phyloP scores from a whole-genome alignment of 169 alveolate species.

The Pseudocohnilembus persalinus region DNA sequence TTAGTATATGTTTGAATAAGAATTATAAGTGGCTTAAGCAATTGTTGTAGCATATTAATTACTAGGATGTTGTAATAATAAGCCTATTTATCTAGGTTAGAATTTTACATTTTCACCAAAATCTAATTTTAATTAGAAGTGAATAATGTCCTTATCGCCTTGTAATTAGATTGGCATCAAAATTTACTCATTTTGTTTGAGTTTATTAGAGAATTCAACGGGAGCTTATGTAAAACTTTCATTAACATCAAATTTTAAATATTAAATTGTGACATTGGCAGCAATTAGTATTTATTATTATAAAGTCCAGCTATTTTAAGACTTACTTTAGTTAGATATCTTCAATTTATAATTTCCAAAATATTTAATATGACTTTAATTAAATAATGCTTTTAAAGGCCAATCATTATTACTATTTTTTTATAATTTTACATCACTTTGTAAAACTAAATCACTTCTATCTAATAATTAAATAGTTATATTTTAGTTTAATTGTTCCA shows the following conservation, averaged over 20 bases:
- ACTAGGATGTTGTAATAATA: neutral
- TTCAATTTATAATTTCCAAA: neutral
- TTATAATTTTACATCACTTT: too few species aligned
- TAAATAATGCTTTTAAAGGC: neutral
- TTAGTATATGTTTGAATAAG: neutral
- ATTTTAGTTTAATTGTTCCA: too few species aligned
- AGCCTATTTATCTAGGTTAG: neutral
- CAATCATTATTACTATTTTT: too few species aligned
- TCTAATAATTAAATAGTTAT: too few species aligned
- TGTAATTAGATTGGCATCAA: neutral
- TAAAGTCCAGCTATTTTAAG: neutral
- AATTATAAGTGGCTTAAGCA: neutral
- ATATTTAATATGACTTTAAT: too few species aligned
- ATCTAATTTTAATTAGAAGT: too few species aligned
- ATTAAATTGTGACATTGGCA: neutral
- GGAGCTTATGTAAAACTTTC: neutral
- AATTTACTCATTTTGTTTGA: neutral
- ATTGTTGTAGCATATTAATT: neutral
- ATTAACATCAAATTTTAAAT: neutral
- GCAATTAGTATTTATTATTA: neutral
- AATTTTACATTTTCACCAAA: neutral
- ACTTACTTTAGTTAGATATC: neutral
- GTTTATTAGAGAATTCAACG: neutral
- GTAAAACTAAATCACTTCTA: too few species aligned
- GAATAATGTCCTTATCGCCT: neutral